phyloP scores from a whole-genome alignment of 2,329 filamentous ascomycete genomes.

The Coniella vitis region DNA sequence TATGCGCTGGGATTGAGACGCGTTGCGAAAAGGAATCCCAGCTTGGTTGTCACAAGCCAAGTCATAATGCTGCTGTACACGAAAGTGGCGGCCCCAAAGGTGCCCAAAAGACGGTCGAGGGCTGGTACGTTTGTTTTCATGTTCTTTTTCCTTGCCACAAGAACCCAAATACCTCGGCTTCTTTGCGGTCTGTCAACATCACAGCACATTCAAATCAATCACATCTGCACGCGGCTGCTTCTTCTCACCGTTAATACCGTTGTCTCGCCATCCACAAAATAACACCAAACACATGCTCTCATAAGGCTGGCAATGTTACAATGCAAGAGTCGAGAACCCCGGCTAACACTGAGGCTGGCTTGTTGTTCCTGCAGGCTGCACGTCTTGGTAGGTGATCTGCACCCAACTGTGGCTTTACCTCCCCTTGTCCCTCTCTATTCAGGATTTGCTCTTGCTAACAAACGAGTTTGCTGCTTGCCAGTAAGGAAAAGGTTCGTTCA shows the following conservation, averaged over 20 bases:
- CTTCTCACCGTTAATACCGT: too few species aligned
- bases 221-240: too few species aligned
- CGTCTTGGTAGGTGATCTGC: slow-evolving; percentile 39
- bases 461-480: slow-evolving; percentile 19
- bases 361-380: slow-evolving; percentile 35
- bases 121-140: slow-evolving; percentile 41
- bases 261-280: too few species aligned
- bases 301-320: background rate
- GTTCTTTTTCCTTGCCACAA: slow-evolving; percentile 1
- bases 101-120: slow-evolving; percentile 53
- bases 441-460: slow-evolving; percentile 14
- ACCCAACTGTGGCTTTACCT: background rate
- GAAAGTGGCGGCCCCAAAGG: slow-evolving; percentile 49
- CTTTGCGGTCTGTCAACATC: background rate
- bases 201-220: too few species aligned
- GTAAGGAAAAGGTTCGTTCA: slow-evolving; percentile 47
- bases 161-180: background rate
- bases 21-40: background rate
- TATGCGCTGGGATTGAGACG: background rate
- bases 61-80: slow-evolving; percentile 50
- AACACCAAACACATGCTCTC: background rate
- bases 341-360: slow-evolving; percentile 20
- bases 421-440: slow-evolving; percentile 1
- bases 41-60: too few species aligned
- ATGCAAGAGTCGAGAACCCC: background rate